Evolutionary conservation across 331 rosid genomes (phyloP).

Genomic region (Telfairia occidentalis): DNA sequence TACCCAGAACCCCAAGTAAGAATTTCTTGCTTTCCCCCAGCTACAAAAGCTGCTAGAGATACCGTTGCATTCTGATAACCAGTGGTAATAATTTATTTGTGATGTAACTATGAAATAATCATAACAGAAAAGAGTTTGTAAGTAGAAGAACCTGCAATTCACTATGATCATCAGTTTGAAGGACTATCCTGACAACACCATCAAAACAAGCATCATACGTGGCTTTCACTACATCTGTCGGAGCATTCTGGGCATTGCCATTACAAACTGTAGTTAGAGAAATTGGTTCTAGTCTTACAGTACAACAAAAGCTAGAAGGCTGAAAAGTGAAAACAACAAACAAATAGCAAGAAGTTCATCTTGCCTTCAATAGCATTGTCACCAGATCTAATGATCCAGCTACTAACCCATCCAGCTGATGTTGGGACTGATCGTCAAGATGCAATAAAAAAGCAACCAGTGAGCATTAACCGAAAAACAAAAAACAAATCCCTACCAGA

Average conservation of each 20-base stretch:
- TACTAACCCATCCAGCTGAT: constrained; percentile 78
- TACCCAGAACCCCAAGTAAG: constrained; percentile 75
- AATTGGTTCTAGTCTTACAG: constrained; percentile 6
- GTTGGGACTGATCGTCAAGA: constrained; percentile 50
- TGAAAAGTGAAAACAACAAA: constrained; percentile 8
- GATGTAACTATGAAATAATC: background rate
- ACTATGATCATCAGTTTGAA: constrained; percentile 79
- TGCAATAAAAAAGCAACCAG: constrained; percentile 5
- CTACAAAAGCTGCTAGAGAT: constrained; percentile 76
- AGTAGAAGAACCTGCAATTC: constrained; percentile 63
- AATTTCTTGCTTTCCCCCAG: constrained; percentile 62
- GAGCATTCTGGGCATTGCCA: constrained; percentile 66
- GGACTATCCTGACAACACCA: constrained; percentile 46
- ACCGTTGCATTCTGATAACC: constrained; percentile 80
- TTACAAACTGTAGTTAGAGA: constrained; percentile 29
- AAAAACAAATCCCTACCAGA: constrained; percentile 8
- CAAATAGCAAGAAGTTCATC: constrained; percentile 21
- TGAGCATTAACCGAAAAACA: constrained; percentile 4
- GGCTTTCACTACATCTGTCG: constrained; percentile 61
- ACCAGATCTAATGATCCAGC: constrained; percentile 85
- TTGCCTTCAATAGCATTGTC: constrained; percentile 90
- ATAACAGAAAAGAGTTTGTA: background rate
- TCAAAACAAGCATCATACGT: constrained; percentile 65
- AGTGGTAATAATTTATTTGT: constrained; percentile 17
- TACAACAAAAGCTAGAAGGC: constrained; percentile 12